Percentiles rank a stretch among this genome's conserved stretches.
phyloP scores from a whole-genome alignment of 2,329 filamentous ascomycete species.

The Trichoderma polysporum region DNA sequence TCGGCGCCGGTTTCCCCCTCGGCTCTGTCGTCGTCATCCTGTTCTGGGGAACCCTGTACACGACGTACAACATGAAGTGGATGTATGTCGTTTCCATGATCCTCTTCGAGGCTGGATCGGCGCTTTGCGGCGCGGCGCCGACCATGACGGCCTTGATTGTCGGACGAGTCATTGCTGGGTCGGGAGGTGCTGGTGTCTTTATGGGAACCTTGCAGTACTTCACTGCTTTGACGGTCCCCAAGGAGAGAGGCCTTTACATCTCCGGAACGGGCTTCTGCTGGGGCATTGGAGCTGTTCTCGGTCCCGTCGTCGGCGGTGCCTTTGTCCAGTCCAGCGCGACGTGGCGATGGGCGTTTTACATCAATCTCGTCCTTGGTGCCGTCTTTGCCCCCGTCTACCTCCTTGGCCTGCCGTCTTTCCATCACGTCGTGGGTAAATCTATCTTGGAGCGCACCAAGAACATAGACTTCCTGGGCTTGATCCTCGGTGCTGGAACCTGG shows the following conservation, averaged over 20 bases:
- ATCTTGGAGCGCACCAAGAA: constrained; percentile 29
- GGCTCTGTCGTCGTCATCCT: constrained; percentile 41
- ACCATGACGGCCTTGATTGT: constrained; percentile 46
- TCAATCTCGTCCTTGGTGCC: constrained; percentile 48
- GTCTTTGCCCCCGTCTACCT: constrained; percentile 13
- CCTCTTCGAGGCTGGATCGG: constrained; percentile 32
- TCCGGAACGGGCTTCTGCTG: constrained; percentile 23
- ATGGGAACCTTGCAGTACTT: constrained; percentile 26
- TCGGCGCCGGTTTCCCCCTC: constrained; percentile 42
- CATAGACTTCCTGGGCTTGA: constrained; percentile 38
- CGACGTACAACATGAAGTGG: constrained; percentile 46
- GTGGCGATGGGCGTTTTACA: constrained; percentile 42
- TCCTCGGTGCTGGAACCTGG: not conserved
- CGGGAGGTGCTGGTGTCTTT: constrained; percentile 44
- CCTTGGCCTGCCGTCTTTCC: constrained; percentile 6
- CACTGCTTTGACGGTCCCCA: constrained; percentile 27
- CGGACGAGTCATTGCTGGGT: constrained; percentile 43
- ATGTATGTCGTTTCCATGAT: constrained; percentile 31
- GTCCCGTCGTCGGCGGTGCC: constrained; percentile 44
- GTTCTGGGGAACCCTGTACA: constrained; percentile 39
- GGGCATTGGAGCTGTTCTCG: constrained; percentile 33
- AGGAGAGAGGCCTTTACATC: constrained; percentile 30
- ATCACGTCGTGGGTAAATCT: constrained; percentile 3
- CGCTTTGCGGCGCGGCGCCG: constrained; percentile 43
- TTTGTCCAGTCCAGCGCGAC: constrained; percentile 31